Evolutionary conservation across 345 rosid genomes (phyloP).

Genomic region (Eucalyptus tenuipes): DNA sequence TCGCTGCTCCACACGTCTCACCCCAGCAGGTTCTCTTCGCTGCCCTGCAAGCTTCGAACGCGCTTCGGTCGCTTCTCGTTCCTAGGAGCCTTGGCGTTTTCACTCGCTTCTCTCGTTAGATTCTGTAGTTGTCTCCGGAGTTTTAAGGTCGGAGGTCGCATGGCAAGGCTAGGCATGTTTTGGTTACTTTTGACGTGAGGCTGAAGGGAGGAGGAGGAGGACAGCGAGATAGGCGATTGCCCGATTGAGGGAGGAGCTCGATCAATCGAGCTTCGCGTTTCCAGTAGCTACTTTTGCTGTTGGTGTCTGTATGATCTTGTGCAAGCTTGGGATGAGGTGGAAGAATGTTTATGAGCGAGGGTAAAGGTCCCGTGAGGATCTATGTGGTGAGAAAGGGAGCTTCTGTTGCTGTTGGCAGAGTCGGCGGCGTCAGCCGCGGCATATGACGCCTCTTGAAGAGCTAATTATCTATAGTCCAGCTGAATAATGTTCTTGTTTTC

Average conservation of each 20-base stretch:
- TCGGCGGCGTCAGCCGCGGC: not conserved
- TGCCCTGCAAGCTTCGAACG: not conserved
- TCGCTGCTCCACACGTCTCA: no score
- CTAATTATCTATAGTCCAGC: not conserved
- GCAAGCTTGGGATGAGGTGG: not conserved
- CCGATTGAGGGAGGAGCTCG: accelerated
- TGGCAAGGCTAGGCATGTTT: not conserved
- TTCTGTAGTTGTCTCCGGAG: not conserved
- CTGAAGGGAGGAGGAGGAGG: not conserved
- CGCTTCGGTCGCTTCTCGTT: not conserved
- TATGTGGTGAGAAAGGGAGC: not conserved
- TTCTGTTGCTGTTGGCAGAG: not conserved
- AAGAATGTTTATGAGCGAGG: not conserved
- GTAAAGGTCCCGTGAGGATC: not conserved
- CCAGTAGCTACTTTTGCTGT: not conserved
- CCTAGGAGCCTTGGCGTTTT: not conserved
- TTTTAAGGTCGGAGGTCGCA: not conserved
- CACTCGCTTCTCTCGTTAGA: not conserved
- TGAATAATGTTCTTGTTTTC: not conserved
- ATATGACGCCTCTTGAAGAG: not conserved
- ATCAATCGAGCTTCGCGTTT: not conserved
- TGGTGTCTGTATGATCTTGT: not conserved
- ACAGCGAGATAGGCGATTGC: not conserved
- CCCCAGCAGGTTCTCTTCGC: not conserved
- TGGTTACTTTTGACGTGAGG: not conserved